phyloP scores from a whole-genome alignment of 176 grass and related monocot genomes.

The Oryza nivara region DNA sequence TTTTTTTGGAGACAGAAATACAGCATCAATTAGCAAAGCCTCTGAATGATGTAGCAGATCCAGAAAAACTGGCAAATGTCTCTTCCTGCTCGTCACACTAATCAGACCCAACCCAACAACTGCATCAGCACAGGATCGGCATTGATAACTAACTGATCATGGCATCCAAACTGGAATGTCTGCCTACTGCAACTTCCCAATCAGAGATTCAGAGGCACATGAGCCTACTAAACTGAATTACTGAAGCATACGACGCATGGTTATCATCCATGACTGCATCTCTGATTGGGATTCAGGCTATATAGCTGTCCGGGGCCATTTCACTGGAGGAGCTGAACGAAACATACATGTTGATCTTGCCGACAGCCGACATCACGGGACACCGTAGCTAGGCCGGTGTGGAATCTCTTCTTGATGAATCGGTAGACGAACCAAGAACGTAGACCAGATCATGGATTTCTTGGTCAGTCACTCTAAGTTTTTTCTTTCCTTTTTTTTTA shows the following conservation, averaged over 20 bases:
- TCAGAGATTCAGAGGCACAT: not conserved
- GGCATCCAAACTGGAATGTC: not conserved
- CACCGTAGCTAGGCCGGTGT: not conserved
- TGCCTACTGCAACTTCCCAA: not conserved
- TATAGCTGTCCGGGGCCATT: not conserved
- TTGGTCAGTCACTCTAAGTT: not conserved
- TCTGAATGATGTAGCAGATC: not conserved
- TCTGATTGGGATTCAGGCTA: not conserved
- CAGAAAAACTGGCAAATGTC: not conserved
- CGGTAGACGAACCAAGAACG: not conserved
- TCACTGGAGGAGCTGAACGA: not conserved
- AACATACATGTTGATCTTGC: not conserved
- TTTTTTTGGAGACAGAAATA: not conserved
- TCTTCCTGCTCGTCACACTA: not conserved
- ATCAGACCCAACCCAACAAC: not conserved
- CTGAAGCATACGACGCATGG: not conserved
- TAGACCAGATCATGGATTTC: not conserved
- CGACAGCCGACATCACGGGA: not conserved
- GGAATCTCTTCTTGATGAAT: not conserved
- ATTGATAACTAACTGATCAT: not conserved
- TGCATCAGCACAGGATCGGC: not conserved
- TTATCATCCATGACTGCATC: not conserved
- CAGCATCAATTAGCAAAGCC: too few species aligned
- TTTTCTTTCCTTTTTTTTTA: too few species aligned
- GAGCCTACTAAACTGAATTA: not conserved